These are phyloP conservation scores for Corymbia calophylla DNA, from an alignment of 441 rosid genomes.

Conservation along the genomic window DNA sequence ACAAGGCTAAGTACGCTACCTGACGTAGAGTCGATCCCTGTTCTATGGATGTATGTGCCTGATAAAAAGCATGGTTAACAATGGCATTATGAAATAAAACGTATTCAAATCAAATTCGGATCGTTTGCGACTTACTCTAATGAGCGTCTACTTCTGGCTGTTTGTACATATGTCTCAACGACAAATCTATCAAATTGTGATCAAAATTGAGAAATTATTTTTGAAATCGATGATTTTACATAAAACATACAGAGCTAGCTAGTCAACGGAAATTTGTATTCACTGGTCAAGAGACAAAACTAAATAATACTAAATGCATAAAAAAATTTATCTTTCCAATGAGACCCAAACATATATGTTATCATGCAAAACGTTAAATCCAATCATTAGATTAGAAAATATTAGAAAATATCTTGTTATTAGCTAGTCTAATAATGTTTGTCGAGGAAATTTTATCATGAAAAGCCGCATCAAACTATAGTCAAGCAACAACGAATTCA, in stretches of 20 bases:
- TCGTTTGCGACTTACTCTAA: neutral
- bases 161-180: neutral
- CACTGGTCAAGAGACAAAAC: neutral
- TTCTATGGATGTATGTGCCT: neutral
- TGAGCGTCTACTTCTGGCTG: neutral
- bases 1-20: neutral
- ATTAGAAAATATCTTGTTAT: neutral
- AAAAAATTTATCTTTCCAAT: neutral
- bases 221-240: neutral
- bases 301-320: neutral
- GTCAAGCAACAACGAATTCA: neutral
- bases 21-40: neutral
- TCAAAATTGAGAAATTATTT: neutral
- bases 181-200: neutral
- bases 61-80: neutral
- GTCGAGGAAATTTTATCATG: neutral
- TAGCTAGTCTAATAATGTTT: neutral
- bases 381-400: neutral
- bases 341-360: neutral
- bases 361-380: neutral
- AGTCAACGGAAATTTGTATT: neutral
- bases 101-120: neutral
- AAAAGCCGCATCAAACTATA: neutral
- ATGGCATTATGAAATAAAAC: neutral
- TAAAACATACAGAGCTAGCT: neutral